Evolutionary conservation across 306 rosid genomes (phyloP), one percentile per base, ranked within the genome.

Genomic region (Alnus rubra): DNA sequence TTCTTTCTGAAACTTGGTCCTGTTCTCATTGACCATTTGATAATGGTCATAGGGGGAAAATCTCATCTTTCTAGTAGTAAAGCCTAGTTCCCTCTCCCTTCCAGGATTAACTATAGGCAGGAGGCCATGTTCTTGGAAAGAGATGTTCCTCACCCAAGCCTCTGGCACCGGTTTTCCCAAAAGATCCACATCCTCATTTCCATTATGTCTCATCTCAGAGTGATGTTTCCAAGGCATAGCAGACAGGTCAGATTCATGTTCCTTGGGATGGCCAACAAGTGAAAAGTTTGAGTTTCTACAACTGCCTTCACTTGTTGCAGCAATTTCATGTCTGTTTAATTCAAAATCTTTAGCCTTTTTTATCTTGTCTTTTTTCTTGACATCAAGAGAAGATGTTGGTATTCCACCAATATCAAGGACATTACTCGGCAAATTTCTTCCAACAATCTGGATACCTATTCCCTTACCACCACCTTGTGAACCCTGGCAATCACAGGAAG

Each of bases 1-100:
- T 63, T 88, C 88, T 80, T 79, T 79, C 69, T 80, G 82, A 82
- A 78, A 79, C 77, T 81, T 76, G 82, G 82, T 71, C 76, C 70
- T 86, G 59, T 81, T 79, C 78, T 78, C 82, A 37, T 68, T 64
- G 37, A 76, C 80, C 73, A 80, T 56, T 54, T 81, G 84, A 76
- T 45, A 28, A 49, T 76, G 77, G 58, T 79, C 62, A 42, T 78
- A 37, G 42, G 83, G 84, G 45, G 83, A 73, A 49, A 78, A 39
- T 76, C 81, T 82, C 88, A 74, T 74, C 14, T 64, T 74, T 15
- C 47, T 73, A 2, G 45, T 49, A 47, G 33, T 28, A 64, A 64
- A 81, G 48, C 76, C 31, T 10, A 13, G 51, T 33, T 74, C 77
- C 18, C 67, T 30, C 28, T 76, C 59, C 71, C 82, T 62, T 67